Evolutionary conservation across 192 early-diverging fungal species (phyloP), one percentile per base, ranked within the genome.

Genomic region (Gamsiella multidivaricata): DNA sequence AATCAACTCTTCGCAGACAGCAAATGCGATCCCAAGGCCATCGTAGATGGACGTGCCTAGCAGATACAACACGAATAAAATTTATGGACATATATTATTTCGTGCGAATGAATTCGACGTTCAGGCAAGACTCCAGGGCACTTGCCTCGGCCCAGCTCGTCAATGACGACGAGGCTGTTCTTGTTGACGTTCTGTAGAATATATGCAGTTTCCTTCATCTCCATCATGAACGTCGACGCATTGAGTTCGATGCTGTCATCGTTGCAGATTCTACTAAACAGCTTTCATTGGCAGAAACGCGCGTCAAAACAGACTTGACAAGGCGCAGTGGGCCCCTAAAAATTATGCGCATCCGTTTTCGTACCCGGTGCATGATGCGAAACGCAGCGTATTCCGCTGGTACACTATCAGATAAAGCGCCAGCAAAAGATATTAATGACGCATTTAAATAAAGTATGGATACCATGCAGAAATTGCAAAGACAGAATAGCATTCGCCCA

Each of bases 181-280:
- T 85, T 78, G 29, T 89, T 90, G 23, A 87, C 87, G 65, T 92
- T 88, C 49, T 91, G 82, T 59, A 98, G 72, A 63, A 98, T 95
- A 52, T 87, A 91, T 9, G 93, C 85, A 0, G 91, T 89, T 65
- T 97, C 96, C 51, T 83, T 83, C 94, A 97, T 96, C 57, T 98
- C 96, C 9, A 86, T 71, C 85, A 94, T 87, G 75, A 97, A 98
- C 1, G 94, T 87, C 4, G 93, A 95, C 31, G 88, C 85, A 29
- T 84, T 85, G 5, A 75, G 74, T 18, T 88, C 72, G 12, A 89
- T 65, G 42, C 74, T 85, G 66, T 91, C 85, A 61, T 92, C 90
- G 61, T 88, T 91, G 47, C 90, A 90, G 61, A 94, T 91, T 6
- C 94, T 84, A 6, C 94, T 89, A 61, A 97, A 89, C 0, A 96